Evolutionary conservation across 441 rosid genomes (phyloP).

Genomic region (Kokia cookei): DNA sequence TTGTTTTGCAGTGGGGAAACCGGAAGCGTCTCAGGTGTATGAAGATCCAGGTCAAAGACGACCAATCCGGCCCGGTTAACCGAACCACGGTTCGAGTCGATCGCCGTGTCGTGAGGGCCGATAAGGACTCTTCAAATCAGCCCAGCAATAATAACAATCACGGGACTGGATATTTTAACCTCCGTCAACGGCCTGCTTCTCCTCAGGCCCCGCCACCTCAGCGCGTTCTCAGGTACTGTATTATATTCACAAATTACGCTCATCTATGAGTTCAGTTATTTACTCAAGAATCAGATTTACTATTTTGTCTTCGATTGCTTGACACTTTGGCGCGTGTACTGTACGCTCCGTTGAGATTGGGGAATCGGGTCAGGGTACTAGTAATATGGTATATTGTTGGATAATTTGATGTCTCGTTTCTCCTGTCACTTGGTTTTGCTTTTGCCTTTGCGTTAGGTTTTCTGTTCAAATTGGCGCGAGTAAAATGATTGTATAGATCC

Average conservation of each 20-base stretch:
- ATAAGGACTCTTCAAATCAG: slow-evolving; percentile 31
- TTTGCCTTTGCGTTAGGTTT: neutral
- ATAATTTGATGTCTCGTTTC: neutral
- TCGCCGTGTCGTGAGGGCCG: slow-evolving; percentile 45
- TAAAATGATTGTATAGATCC: neutral
- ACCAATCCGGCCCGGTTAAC: slow-evolving; percentile 26
- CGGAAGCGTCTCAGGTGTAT: slow-evolving; percentile 65
- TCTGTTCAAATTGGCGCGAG: slow-evolving; percentile 10
- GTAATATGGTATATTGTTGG: neutral
- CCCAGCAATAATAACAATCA: slow-evolving; percentile 15
- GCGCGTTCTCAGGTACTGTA: slow-evolving; percentile 52
- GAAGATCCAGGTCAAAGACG: slow-evolving; percentile 58
- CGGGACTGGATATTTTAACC: slow-evolving; percentile 37
- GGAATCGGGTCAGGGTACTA: neutral
- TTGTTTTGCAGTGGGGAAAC: slow-evolving; percentile 63
- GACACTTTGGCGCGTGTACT: neutral
- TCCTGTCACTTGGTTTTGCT: neutral
- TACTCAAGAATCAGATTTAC: neutral
- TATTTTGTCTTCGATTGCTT: neutral
- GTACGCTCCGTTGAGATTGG: neutral
- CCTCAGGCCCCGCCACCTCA: slow-evolving; percentile 40
- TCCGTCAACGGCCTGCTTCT: slow-evolving; percentile 48
- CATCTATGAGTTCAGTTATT: neutral
- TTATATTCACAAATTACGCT: neutral
- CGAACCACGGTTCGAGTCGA: slow-evolving; percentile 47